Conservation (phyloP, 805 yeast genomes). For the Myxozyma sirexii region DNA sequence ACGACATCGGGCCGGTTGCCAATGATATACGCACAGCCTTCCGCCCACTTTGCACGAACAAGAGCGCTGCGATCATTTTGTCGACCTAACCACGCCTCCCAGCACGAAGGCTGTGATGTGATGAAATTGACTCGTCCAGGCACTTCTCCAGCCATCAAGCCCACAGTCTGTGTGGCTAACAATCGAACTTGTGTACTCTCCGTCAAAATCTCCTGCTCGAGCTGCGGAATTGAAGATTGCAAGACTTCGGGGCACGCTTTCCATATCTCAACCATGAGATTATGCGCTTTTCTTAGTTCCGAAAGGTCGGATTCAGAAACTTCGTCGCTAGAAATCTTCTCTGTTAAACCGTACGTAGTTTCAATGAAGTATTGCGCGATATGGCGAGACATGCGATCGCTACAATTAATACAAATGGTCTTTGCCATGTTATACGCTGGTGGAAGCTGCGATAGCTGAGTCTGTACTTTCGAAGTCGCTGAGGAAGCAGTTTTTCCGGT, state of each 20-base stretch:
- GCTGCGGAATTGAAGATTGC: conserved; percentile 71
- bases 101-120: conserved; percentile 52
- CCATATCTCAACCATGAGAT: conserved; percentile 70
- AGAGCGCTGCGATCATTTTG: conserved; percentile 65
- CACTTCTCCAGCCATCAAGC: conserved; percentile 57
- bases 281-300: conserved; percentile 64
- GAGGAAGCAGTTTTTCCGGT: background rate
- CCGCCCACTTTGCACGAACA: conserved; percentile 73
- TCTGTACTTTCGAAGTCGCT: conserved; percentile 11
- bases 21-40: conserved; percentile 55
- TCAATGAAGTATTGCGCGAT: conserved; percentile 82
- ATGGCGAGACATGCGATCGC: conserved; percentile 73
- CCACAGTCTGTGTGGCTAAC: conserved; percentile 73
- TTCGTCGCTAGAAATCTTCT: conserved; percentile 39
- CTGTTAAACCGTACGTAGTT: conserved; percentile 51
- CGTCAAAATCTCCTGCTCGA: conserved; percentile 71
- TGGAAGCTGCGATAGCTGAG: conserved; percentile 40
- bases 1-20: conserved; percentile 49
- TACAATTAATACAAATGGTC: conserved; percentile 66
- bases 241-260: conserved; percentile 72
- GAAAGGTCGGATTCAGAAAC: conserved; percentile 41
- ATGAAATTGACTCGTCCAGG: conserved; percentile 61
- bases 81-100: conserved; percentile 73
- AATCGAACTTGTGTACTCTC: conserved; percentile 67
- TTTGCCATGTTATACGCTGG: conserved; percentile 69